Conservation (phyloP, 306 rosid species). For the Comarum palustre region DNA sequence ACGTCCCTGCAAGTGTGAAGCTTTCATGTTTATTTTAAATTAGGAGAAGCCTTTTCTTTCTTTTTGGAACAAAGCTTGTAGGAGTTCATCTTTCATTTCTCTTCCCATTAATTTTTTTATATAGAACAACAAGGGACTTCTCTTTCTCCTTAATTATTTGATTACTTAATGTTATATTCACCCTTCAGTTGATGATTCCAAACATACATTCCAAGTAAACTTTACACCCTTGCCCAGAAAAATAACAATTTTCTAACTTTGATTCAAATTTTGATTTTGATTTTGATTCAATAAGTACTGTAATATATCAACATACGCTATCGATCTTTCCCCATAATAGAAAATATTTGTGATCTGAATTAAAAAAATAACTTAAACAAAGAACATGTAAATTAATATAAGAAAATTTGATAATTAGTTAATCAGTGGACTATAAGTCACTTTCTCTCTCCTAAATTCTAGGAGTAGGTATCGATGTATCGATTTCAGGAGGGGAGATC, state of each 20-base stretch:
- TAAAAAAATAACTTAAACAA: too few species aligned
- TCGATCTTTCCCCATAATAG: too few species aligned
- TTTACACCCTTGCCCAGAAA: not conserved
- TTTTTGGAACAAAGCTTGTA: not conserved
- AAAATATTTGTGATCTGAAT: too few species aligned
- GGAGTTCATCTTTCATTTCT: not conserved
- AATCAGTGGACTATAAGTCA: not conserved
- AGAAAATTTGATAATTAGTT: too few species aligned
- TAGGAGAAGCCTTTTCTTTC: too few species aligned
- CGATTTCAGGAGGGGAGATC: too few species aligned
- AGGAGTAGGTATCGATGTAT: too few species aligned
- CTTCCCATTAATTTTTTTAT: too few species aligned
- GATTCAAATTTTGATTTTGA: not conserved
- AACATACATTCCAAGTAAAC: not conserved
- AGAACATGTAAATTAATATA: too few species aligned
- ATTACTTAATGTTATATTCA: not conserved
- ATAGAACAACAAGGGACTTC: too few species aligned
- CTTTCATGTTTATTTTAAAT: not conserved
- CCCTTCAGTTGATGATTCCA: not conserved
- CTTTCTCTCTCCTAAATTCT: too few species aligned
- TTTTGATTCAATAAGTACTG: not conserved
- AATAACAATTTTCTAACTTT: not conserved
- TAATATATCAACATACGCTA: too few species aligned
- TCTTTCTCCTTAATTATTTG: not conserved
- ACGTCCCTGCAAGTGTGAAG: not conserved